phyloP scores from a whole-genome alignment of 73 alveolate genomes.

The Stentor roeselii region DNA sequence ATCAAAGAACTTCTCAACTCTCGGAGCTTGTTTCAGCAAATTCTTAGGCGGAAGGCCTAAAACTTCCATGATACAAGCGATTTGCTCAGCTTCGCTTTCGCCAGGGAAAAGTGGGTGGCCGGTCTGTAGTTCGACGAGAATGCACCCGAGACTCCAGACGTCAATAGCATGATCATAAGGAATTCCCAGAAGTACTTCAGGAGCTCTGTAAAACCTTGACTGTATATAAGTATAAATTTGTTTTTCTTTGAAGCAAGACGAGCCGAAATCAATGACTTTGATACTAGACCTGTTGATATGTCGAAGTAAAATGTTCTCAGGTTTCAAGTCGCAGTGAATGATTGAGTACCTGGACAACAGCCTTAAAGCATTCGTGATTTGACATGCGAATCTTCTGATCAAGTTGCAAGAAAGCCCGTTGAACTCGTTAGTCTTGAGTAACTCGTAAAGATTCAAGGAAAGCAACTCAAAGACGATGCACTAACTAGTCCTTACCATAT shows the following conservation, averaged over 20 bases:
- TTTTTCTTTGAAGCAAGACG: constrained; percentile 71
- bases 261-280: constrained; percentile 79
- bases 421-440: constrained; percentile 68
- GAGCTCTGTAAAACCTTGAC: constrained; percentile 92
- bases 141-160: constrained; percentile 96
- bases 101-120: constrained; percentile 95
- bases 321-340: constrained; percentile 86
- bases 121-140: constrained; percentile 81
- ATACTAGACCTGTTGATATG: constrained; percentile 61
- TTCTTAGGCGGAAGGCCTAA: constrained; percentile 68
- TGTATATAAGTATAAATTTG: constrained; percentile 78
- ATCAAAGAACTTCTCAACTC: constrained; percentile 60
- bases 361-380: constrained; percentile 58
- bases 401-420: constrained; percentile 62
- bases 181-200: constrained; percentile 94
- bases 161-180: constrained; percentile 88
- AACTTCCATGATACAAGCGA: constrained; percentile 76
- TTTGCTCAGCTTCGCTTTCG: constrained; percentile 79
- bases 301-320: constrained; percentile 76
- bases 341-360: constrained; percentile 52
- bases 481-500: not conserved
- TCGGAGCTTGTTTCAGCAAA: constrained; percentile 26
- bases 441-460: constrained; percentile 70
- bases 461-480: constrained; percentile 72
- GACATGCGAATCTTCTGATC: constrained; percentile 69